These are phyloP conservation scores for Fusarium torulosum DNA, from an alignment of 2,329 filamentous ascomycete genomes.

Conservation along the genomic window DNA sequence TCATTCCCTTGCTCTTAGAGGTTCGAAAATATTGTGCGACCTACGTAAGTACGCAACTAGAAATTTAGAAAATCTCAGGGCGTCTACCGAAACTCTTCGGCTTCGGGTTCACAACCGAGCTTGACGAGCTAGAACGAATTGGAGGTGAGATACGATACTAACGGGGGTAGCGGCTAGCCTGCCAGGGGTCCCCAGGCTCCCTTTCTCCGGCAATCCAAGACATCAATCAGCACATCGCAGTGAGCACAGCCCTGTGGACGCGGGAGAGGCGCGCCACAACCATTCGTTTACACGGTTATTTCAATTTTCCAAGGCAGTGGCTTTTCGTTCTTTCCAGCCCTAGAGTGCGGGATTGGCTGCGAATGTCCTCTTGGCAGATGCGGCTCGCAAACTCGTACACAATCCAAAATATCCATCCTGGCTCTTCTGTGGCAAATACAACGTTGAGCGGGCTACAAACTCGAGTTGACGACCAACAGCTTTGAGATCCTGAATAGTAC, in stretches of 20 bases:
- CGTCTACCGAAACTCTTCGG: constrained; percentile 41
- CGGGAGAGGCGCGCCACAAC: constrained; percentile 36
- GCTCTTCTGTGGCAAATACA: constrained; percentile 42
- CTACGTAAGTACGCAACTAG: constrained; percentile 3
- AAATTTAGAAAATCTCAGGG: not conserved
- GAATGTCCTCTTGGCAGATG: constrained; percentile 35
- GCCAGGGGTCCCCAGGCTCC: not conserved
- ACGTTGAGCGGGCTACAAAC: constrained; percentile 29
- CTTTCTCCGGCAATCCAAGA: not conserved
- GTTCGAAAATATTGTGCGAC: constrained; percentile 16
- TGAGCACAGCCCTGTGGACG: constrained; percentile 14
- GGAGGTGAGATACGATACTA: not conserved
- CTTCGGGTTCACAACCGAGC: constrained; percentile 22
- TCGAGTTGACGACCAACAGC: constrained; percentile 8
- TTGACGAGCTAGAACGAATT: constrained; percentile 14
- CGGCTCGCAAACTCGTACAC: constrained; percentile 37
- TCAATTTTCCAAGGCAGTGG: constrained; percentile 31
- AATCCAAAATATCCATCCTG: constrained; percentile 10
- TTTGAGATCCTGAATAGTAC: constrained; percentile 7
- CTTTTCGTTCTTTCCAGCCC: constrained; percentile 5
- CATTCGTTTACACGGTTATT: constrained; percentile 1
- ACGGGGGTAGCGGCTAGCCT: not conserved
- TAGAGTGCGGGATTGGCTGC: constrained; percentile 34
- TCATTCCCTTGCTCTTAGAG: constrained; percentile 41
- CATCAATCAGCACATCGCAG: not conserved